A percentile compares a stretch with the other conserved stretches of the same genome.
These are phyloP conservation scores for Cyclospora cayetanensis DNA, from an alignment of 169 alveolate species.

Conservation along the genomic window DNA sequence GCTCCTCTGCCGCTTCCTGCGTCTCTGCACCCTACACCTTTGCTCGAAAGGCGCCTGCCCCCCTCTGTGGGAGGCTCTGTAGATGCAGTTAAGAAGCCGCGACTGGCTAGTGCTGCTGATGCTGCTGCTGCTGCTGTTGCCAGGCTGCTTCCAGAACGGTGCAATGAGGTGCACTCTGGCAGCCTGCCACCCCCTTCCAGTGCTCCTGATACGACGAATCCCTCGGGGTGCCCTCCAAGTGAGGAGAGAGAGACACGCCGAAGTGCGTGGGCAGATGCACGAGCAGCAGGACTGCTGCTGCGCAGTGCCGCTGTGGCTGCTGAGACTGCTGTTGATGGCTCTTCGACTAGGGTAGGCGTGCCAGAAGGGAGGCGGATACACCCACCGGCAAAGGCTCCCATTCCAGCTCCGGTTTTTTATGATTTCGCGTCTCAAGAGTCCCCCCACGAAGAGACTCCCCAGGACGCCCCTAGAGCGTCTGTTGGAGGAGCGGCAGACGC, in stretches of 20 bases:
- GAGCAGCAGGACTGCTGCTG: constrained; percentile 44
- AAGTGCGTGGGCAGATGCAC: constrained; percentile 16
- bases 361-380: neutral
- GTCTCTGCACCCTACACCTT: too few relatives aligned
- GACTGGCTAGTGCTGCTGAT: too few relatives aligned
- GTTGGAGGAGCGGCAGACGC: neutral
- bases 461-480: neutral
- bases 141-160: neutral
- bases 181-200: neutral
- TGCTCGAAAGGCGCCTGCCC: too few relatives aligned
- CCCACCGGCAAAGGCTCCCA: neutral
- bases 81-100: too few relatives aligned
- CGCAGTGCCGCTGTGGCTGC: neutral
- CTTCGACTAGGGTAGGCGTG: neutral
- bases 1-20: too few relatives aligned
- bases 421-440: neutral
- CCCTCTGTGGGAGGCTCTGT: too few relatives aligned
- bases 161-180: neutral
- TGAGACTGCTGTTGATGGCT: neutral
- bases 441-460: neutral
- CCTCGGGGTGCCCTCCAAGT: too few relatives aligned
- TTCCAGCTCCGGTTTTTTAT: neutral
- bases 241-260: constrained; percentile 19
- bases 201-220: neutral
- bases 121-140: constrained; percentile 39